Evolutionary conservation across 2,329 filamentous ascomycete species (phyloP).

Genomic region (Claviceps capensis): DNA sequence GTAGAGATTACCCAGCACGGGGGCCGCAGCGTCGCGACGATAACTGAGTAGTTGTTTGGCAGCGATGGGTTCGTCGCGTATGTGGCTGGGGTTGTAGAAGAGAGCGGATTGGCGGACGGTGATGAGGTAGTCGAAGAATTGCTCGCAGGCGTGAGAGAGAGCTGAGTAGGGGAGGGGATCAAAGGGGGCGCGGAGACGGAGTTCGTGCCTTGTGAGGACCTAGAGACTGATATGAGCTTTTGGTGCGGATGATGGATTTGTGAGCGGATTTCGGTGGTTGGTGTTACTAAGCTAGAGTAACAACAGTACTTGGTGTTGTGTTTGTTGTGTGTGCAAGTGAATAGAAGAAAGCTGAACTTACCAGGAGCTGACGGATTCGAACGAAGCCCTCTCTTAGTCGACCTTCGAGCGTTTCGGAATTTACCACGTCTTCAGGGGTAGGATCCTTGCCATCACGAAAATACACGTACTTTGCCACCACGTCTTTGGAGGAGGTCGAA

Average conservation of each 20-base stretch:
- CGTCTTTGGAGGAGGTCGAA: slow-evolving; percentile 15
- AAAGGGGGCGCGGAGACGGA: slow-evolving; percentile 43
- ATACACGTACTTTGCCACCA: slow-evolving; percentile 44
- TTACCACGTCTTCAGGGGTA: slow-evolving; percentile 33
- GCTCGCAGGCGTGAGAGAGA: slow-evolving; percentile 40
- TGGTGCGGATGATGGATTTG: not conserved
- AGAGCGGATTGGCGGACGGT: slow-evolving; percentile 43
- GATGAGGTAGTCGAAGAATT: slow-evolving; percentile 46
- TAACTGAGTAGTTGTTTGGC: slow-evolving; percentile 34
- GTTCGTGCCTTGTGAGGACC: slow-evolving; percentile 43
- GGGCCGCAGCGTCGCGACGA: slow-evolving; percentile 42
- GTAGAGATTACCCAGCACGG: slow-evolving; percentile 44
- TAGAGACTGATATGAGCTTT: slow-evolving; percentile 6
- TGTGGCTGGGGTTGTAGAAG: slow-evolving; percentile 40
- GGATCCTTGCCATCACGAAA: slow-evolving; percentile 41
- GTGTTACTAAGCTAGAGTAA: not conserved
- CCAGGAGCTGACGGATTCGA: slow-evolving; percentile 40
- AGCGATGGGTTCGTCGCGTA: slow-evolving; percentile 35
- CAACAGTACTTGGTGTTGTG: not conserved
- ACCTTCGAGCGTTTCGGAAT: slow-evolving; percentile 44
- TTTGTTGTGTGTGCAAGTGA: not conserved
- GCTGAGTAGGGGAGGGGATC: slow-evolving; percentile 41
- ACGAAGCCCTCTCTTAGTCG: slow-evolving; percentile 47
- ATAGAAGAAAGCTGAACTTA: slow-evolving; percentile 11
- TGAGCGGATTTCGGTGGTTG: not conserved